These are phyloP conservation scores for Picea sitchensis DNA, from an alignment of 75 land plant species.

Conservation along the genomic window DNA sequence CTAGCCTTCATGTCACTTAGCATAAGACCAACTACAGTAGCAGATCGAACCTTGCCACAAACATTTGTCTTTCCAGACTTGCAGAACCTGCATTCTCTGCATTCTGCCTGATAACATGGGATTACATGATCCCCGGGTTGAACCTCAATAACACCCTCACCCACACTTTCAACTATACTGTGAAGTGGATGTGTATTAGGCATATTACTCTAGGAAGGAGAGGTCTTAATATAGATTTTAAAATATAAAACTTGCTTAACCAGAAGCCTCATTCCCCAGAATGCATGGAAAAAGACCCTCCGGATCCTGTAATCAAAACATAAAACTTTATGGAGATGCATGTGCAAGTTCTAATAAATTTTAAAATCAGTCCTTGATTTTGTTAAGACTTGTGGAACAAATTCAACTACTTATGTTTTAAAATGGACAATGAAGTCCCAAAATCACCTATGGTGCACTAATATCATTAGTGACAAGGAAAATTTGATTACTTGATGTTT, in stretches of 20 bases:
- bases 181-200: background rate
- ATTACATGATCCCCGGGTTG: slow-evolving; percentile 97
- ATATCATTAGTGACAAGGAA: too few species aligned
- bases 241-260: slow-evolving; percentile 44
- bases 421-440: too few species aligned
- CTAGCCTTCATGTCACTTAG: slow-evolving; percentile 72
- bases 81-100: slow-evolving; percentile 91
- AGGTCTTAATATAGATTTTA: background rate
- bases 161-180: slow-evolving; percentile 98
- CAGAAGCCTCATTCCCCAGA: slow-evolving; percentile 97
- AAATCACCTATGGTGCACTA: too few species aligned
- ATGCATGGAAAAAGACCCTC: slow-evolving; percentile 96
- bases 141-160: slow-evolving; percentile 92
- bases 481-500: too few species aligned
- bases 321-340: background rate
- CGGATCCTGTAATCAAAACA: slow-evolving; percentile 69
- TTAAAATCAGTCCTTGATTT: too few species aligned
- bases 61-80: slow-evolving; percentile 94
- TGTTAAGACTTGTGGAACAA: too few species aligned
- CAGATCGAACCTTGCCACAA: slow-evolving; percentile 83
- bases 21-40: slow-evolving; percentile 89
- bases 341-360: too few species aligned
- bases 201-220: background rate
- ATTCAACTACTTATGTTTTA: too few species aligned
- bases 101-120: slow-evolving; percentile 98